Percentiles rank a stretch among this genome's conserved stretches.
Evolutionary conservation across 1,284 basidiomycete species (phyloP).

Genomic region (Sutorius eximius): DNA sequence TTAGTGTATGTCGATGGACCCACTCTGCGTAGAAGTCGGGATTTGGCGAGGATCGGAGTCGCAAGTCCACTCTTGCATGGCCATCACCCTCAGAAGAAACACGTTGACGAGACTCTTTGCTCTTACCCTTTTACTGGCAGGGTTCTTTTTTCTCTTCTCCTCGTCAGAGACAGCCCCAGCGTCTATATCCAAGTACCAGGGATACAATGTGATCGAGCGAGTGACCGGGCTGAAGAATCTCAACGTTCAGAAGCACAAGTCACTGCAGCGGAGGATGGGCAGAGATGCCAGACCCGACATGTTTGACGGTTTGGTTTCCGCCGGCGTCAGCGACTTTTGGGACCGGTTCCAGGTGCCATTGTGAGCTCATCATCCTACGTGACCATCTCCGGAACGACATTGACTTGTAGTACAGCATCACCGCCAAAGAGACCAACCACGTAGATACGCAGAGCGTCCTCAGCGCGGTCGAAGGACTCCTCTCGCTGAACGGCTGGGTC

Average conservation of each 20-base stretch:
- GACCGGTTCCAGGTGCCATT: slow-evolving; percentile 87
- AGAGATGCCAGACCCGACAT: slow-evolving; percentile 82
- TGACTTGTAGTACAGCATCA: slow-evolving; percentile 54
- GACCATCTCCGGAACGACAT: neutral
- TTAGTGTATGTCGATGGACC: too few species aligned
- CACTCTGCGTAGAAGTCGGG: too few species aligned
- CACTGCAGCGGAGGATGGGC: slow-evolving; percentile 83
- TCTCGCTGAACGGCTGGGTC: slow-evolving; percentile 97
- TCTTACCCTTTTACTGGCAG: slow-evolving; percentile 21
- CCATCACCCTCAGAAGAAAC: slow-evolving; percentile 26
- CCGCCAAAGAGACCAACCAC: slow-evolving; percentile 77
- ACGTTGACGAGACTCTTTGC: slow-evolving; percentile 17
- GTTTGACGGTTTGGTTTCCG: slow-evolving; percentile 69
- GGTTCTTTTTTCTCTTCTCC: slow-evolving; percentile 14
- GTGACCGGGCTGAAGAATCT: slow-evolving; percentile 79
- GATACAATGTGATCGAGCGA: slow-evolving; percentile 77
- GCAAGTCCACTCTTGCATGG: slow-evolving; percentile 17
- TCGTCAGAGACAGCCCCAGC: slow-evolving; percentile 14
- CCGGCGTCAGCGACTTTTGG: slow-evolving; percentile 88
- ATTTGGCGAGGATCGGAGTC: neutral
- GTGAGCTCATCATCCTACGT: slow-evolving; percentile 43
- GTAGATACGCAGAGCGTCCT: slow-evolving; percentile 87
- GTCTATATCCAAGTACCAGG: slow-evolving; percentile 23
- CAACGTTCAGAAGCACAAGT: slow-evolving; percentile 84
- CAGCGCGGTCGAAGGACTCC: slow-evolving; percentile 83